Evolutionary conservation across 306 rosid genomes (phyloP), one percentile per base, ranked within the genome.

Genomic region (Cucurbita ficifolia): DNA sequence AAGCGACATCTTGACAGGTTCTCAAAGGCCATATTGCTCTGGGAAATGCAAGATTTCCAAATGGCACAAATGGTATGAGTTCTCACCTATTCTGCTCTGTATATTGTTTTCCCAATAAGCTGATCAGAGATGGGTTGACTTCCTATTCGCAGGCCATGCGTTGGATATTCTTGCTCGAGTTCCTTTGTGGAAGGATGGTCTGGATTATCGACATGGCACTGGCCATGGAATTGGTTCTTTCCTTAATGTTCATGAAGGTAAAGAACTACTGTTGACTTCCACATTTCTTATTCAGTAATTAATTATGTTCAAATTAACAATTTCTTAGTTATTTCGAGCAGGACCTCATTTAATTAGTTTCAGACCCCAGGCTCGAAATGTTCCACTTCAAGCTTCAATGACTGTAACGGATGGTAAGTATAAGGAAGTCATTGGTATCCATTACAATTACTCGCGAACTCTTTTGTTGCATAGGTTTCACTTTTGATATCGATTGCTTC

Each of bases 151-250:
- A 91, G 99, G 99, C 51, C 87, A 91, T 48, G 60, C 85, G 36
- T 89, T 95, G 54, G 99, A 95, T 84, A 85, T 91, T 83, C 96
- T 95, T 84, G 92, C 99, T 75, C 92, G 99, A 84, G 70, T 91
- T 73, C 96, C 97, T 53, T 74, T 95, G 81, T 95, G 99, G 99
- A 91, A 88, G 77, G 51, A 87, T 79, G 97, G 99, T 82, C 96
- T 95, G 73, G 99, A 95, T 88, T 95, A 89, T 81, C 95, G 96
- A 74, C 99, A 91, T 81, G 99, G 99, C 75, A 95, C 99, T 77
- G 99, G 99, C 70, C 99, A 95, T 84, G 99, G 99, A 56, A 83
- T 95, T 82, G 99, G 99, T 51, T 95, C 99, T 70, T 95, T 85
- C 84, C 92, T 95, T 59, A 91, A 89, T 84, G 99, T 95, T 80